phyloP scores from a whole-genome alignment of 2,329 filamentous ascomycete species.

The Botrytis tulipae region DNA sequence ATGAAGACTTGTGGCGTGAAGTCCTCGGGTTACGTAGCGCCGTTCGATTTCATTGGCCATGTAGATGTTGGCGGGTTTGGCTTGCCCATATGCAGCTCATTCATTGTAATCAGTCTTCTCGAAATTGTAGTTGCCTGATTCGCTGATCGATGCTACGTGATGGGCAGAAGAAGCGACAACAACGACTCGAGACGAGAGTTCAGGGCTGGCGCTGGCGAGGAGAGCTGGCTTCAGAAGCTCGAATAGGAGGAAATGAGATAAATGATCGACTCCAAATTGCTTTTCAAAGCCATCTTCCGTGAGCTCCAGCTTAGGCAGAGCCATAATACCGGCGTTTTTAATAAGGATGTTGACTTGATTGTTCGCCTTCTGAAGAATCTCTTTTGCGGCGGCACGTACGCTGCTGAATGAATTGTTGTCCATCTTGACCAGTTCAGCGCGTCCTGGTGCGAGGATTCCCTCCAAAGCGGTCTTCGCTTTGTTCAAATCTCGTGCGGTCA shows the following conservation, averaged over 20 bases:
- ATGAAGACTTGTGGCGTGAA: conserved; percentile 45
- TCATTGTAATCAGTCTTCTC: conserved; percentile 40
- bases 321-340: conserved; percentile 32
- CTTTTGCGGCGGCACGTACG: conserved; percentile 24
- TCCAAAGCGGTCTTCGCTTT: neutral
- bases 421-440: neutral
- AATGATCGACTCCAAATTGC: conserved; percentile 52
- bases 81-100: conserved; percentile 43
- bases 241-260: conserved; percentile 55
- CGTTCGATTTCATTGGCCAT: conserved; percentile 49
- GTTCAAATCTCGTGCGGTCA: conserved; percentile 22
- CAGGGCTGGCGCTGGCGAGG: conserved; percentile 41
- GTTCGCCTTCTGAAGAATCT: conserved; percentile 30
- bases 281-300: conserved; percentile 50
- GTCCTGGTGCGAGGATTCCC: neutral
- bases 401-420: neutral
- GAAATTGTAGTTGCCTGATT: conserved; percentile 26
- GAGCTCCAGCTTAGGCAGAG: neutral
- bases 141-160: conserved; percentile 44
- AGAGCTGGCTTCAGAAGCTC: conserved; percentile 47
- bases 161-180: conserved; percentile 46
- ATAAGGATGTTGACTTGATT: conserved; percentile 37
- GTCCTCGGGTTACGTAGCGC: conserved; percentile 41
- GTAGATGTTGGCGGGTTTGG: conserved; percentile 48
- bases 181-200: conserved; percentile 48